Evolutionary conservation across 179 eudicot genomes (phyloP).

Genomic region (Silene noctiflora): DNA sequence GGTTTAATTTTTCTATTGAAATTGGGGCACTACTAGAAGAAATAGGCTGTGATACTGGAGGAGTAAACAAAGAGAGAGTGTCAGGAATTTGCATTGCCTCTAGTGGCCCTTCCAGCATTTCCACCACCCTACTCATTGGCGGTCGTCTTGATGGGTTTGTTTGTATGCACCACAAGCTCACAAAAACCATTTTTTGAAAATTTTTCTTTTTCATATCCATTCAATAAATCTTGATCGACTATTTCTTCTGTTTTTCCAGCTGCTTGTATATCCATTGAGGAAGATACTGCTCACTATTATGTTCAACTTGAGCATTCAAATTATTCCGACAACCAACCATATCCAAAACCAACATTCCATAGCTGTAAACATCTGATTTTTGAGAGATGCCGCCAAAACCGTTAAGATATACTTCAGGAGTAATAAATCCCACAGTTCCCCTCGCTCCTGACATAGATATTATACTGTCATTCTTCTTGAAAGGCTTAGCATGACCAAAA

Average conservation of each 20-base stretch:
- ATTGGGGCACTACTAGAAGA: not conserved
- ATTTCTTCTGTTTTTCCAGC: conserved; percentile 11
- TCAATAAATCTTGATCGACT: not conserved
- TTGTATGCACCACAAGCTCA: conserved; percentile 36
- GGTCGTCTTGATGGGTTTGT: conserved; percentile 24
- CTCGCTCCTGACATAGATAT: conserved; percentile 29
- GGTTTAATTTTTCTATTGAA: not conserved
- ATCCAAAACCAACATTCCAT: conserved; percentile 34
- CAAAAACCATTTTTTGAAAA: conserved; percentile 27
- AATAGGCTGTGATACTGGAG: not conserved
- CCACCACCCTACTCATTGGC: conserved; percentile 19
- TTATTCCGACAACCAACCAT: conserved; percentile 27
- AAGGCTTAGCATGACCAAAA: conserved; percentile 33
- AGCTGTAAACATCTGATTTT: conserved; percentile 35
- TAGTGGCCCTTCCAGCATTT: conserved; percentile 23
- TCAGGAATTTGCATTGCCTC: conserved; percentile 20
- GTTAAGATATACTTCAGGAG: conserved; percentile 33
- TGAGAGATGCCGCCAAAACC: conserved; percentile 28
- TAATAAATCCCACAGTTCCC: conserved; percentile 37
- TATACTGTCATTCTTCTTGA: conserved; percentile 21
- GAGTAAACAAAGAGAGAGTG: conserved; percentile 10
- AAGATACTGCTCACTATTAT: conserved; percentile 20
- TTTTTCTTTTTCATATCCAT: conserved; percentile 15
- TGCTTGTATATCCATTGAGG: conserved; percentile 28
- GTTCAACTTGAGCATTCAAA: not conserved